Evolutionary conservation across 2,329 filamentous ascomycete species (phyloP).

Genomic region (Scolecobasidium constrictum): DNA sequence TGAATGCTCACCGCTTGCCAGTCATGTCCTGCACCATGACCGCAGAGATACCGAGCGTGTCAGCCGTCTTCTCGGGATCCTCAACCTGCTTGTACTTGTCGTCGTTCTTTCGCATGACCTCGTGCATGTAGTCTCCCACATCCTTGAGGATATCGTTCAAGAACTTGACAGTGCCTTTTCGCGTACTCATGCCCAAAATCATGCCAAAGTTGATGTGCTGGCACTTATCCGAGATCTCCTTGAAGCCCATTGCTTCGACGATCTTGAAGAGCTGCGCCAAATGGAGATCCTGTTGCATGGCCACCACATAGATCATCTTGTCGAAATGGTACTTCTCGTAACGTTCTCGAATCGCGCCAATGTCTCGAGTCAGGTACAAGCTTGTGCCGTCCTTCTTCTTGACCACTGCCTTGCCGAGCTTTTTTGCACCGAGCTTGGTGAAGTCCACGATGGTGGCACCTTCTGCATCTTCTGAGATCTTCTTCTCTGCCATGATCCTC

Average conservation of each 20-base stretch:
- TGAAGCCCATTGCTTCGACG: slow-evolving; percentile 48
- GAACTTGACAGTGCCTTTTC: slow-evolving; percentile 42
- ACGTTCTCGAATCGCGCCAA: slow-evolving; percentile 50
- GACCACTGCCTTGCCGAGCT: slow-evolving; percentile 55
- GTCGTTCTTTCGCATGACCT: slow-evolving; percentile 86
- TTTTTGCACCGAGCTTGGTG: slow-evolving; percentile 55
- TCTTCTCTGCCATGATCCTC: slow-evolving; percentile 45
- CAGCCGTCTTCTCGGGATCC: slow-evolving; percentile 70
- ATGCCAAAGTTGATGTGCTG: slow-evolving; percentile 57
- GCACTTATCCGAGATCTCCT: slow-evolving; percentile 47
- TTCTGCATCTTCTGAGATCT: slow-evolving; percentile 52
- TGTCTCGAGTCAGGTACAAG: slow-evolving; percentile 55
- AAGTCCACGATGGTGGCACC: slow-evolving; percentile 61
- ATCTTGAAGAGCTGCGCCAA: slow-evolving; percentile 56
- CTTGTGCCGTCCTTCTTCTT: slow-evolving; percentile 51
- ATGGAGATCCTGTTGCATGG: slow-evolving; percentile 54
- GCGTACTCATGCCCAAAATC: slow-evolving; percentile 54
- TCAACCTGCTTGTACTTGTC: slow-evolving; percentile 85
- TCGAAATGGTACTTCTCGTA: slow-evolving; percentile 47
- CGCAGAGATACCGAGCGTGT: slow-evolving; percentile 81
- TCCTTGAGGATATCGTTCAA: slow-evolving; percentile 39
- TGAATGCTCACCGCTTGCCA: slow-evolving; percentile 63
- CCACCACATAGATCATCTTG: slow-evolving; percentile 59
- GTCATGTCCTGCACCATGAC: slow-evolving; percentile 99
- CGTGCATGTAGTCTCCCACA: slow-evolving; percentile 91